Base-by-base conservation (phyloP, 1,139 yeast genomes). In the Kurtzmaniella quercitrusa region DNA sequence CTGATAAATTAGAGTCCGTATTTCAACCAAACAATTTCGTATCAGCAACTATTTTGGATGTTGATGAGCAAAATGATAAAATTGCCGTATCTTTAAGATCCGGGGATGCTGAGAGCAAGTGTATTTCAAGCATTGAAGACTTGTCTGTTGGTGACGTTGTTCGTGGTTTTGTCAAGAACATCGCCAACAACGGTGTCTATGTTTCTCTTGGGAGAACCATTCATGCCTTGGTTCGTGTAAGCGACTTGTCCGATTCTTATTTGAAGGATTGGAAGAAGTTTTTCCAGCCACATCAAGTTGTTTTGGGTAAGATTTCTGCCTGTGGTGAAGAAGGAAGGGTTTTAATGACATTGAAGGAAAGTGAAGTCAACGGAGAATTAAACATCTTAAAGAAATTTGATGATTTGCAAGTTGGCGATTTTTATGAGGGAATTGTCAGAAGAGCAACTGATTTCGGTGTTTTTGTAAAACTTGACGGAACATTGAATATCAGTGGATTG, bases 371-470 rank as follows among this genome's bases (percentile, higher is more conserved):
- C 49, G 95, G 95, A 42, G 83, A 82, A 29, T 62, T 80, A 49
- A 70, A 77, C 46, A 63, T 65, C 37, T 62, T 81, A 57, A 84
- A 79, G 62, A 70, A 68, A 40, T 81, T 85, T 51, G 80, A 75
- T 27, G 95, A 88, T 47, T 70, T 90, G 47, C 61, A 75, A 46
- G 81, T 74, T 40, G 96, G 89, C 41, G 87, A 85, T 23, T 66
- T 85, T 23, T 79, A 70, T 53, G 93, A 85, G 58, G 98, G 97
- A 59, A 69, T 82, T n/a, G 82, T 87, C 42, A 85, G 81, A 58
- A 78, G 78, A 47, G 88, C 85, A 16, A 82, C 91, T 41, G 95
- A 88, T 43, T 93, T 82, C 58, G 98, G 98, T 66, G 95, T 90
- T 4, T 91, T 93, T 59, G 85, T 93, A 40, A 81, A 79, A 51